A percentile compares a stretch with the other conserved stretches of the same genome.
Evolutionary conservation across 176 grass and related monocot species (phyloP).

Genomic region (maize (Zea mays)): DNA sequence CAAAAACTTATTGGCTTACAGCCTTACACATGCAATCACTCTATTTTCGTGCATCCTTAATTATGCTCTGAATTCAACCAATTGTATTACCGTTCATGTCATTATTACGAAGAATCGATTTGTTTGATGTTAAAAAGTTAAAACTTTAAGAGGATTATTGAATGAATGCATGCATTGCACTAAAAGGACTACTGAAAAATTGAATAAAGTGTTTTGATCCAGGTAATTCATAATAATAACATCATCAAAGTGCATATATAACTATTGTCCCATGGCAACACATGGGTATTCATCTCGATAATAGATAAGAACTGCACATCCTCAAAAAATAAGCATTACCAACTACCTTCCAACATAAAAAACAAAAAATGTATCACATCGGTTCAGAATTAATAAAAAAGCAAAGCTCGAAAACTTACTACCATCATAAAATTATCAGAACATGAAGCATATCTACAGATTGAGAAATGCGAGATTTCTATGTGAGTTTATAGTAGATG

Average conservation of each 20-base stretch:
- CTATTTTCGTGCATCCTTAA: no score
- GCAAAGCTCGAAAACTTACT: constrained; percentile 6
- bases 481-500: not conserved
- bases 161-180: not conserved
- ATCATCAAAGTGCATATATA: not conserved
- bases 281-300: not conserved
- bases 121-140: no score
- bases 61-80: no score
- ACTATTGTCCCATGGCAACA: not conserved
- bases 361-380: not conserved
- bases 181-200: not conserved
- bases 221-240: not conserved
- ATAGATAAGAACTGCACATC: not conserved
- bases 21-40: no score
- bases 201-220: not conserved
- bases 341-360: constrained; percentile 1
- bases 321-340: not conserved
- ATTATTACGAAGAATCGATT: no score
- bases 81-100: no score
- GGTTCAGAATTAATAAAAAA: not conserved
- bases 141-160: not conserved
- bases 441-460: not conserved
- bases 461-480: not conserved
- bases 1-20: no score
- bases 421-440: not conserved